Evolutionary conservation across 352 stramenopile species (phyloP).

Genomic region (Globisporangium cederbergense): DNA sequence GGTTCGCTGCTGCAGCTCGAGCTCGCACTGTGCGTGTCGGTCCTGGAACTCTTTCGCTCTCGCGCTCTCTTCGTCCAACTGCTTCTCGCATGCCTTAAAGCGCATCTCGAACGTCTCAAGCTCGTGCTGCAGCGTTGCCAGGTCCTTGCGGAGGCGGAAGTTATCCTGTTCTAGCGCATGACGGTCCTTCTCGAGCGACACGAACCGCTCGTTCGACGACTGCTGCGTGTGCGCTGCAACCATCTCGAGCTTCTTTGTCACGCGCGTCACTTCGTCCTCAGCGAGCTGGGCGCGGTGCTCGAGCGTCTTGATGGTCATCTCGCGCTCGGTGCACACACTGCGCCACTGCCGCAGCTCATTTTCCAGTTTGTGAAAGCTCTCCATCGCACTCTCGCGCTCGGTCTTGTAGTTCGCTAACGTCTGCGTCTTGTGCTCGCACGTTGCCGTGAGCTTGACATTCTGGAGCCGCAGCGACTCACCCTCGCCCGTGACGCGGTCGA

Average conservation of each 20-base stretch:
- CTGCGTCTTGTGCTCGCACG: constrained; percentile 52
- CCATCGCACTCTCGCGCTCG: constrained; percentile 37
- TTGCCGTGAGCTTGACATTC: constrained; percentile 49
- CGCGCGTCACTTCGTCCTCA: constrained; percentile 34
- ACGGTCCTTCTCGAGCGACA: constrained; percentile 48
- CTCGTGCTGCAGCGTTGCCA: constrained; percentile 46
- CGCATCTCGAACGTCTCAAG: constrained; percentile 46
- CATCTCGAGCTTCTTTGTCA: constrained; percentile 42
- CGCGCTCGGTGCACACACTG: constrained; percentile 34
- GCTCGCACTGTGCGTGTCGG: constrained; percentile 22
- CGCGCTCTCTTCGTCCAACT: constrained; percentile 31
- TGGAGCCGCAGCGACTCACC: constrained; percentile 40
- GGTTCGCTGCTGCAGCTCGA: constrained; percentile 25
- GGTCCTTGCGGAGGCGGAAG: constrained; percentile 37
- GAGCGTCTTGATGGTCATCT: constrained; percentile 36
- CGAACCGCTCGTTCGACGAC: constrained; percentile 53
- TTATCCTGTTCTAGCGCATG: constrained; percentile 55
- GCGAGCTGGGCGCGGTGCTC: constrained; percentile 40
- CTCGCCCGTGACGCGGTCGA: constrained; percentile 45
- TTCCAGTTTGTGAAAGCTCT: constrained; percentile 49
- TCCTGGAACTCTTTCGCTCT: constrained; percentile 34
- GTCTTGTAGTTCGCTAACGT: constrained; percentile 42
- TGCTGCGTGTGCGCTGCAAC: constrained; percentile 38
- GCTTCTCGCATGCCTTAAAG: constrained; percentile 36
- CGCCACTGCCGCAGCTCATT: constrained; percentile 38